Conservation (phyloP, 2,329 filamentous ascomycete genomes). For the Aspergillus versicolor region DNA sequence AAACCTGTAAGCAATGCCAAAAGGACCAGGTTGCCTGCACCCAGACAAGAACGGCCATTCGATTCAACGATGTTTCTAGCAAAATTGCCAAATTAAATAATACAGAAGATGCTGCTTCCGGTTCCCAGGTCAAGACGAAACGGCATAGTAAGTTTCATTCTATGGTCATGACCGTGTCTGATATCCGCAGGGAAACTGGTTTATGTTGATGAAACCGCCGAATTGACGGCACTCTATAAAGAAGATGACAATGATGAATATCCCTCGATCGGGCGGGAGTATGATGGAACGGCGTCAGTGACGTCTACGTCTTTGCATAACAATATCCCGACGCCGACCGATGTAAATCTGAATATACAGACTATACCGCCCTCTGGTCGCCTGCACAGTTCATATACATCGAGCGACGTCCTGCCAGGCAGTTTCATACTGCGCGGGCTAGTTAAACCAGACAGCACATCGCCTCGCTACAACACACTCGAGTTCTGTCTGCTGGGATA, state of each 20-base stretch:
- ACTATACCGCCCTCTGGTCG: too few relatives aligned
- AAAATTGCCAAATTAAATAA: background rate
- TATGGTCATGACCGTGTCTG: background rate
- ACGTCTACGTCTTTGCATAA: too few relatives aligned
- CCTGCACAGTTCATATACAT: background rate
- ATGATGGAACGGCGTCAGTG: too few relatives aligned
- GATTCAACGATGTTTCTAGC: background rate
- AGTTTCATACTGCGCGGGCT: background rate
- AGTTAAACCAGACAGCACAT: background rate
- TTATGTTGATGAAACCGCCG: constrained; percentile 3
- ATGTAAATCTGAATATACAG: too few relatives aligned
- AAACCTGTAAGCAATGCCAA: background rate
- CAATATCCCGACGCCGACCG: too few relatives aligned
- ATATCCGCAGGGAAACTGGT: background rate
- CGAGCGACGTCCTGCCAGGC: background rate
- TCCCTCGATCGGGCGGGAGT: too few relatives aligned
- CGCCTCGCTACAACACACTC: background rate
- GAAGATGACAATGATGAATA: background rate
- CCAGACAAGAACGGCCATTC: background rate
- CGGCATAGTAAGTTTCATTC: background rate
- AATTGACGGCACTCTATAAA: background rate
- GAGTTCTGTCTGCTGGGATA: background rate
- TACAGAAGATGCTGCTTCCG: too few relatives aligned
- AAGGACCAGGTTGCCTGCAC: background rate
- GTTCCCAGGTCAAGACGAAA: too few relatives aligned